phyloP scores from a whole-genome alignment of 176 grass and related monocot genomes.

The Zoysia pacifica region DNA sequence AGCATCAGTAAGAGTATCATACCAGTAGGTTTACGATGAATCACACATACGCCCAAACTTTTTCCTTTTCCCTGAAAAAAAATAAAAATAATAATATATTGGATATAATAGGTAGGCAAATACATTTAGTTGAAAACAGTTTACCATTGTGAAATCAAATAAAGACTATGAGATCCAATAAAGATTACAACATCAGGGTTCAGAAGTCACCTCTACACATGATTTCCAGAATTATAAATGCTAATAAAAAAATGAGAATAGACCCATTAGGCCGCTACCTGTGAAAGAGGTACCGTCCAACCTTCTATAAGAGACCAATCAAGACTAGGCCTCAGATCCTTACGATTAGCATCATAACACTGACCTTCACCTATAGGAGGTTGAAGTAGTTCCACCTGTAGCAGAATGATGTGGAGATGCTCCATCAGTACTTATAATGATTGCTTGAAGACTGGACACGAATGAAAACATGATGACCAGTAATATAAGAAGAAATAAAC shows the following conservation, averaged over 20 bases:
- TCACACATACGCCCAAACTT: conserved; percentile 22
- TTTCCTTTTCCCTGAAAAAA: conserved; percentile 36
- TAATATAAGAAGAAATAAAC: neutral
- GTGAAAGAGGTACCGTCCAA: conserved; percentile 53
- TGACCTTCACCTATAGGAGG: conserved; percentile 49
- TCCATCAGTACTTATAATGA: neutral
- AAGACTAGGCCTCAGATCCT: conserved; percentile 52
- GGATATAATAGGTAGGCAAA: neutral
- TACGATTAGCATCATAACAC: conserved; percentile 11
- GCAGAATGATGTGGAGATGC: conserved; percentile 8
- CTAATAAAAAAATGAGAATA: conserved; percentile 16
- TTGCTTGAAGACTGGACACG: neutral
- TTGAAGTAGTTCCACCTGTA: conserved; percentile 31
- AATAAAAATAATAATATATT: conserved; percentile 36
- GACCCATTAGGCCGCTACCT: conserved; percentile 28
- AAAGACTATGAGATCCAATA: too few species aligned
- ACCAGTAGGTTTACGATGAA: conserved; percentile 42
- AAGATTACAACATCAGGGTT: too few species aligned
- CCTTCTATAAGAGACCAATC: conserved; percentile 46
- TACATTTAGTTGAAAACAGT: neutral
- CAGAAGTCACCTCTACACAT: too few species aligned
- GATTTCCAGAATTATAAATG: too few species aligned
- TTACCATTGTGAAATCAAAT: neutral
- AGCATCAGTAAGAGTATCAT: neutral
- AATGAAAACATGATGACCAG: conserved; percentile 7